These are phyloP conservation scores for Amphibolis antarctica DNA, from an alignment of 106 monocot species.

Conservation along the genomic window DNA sequence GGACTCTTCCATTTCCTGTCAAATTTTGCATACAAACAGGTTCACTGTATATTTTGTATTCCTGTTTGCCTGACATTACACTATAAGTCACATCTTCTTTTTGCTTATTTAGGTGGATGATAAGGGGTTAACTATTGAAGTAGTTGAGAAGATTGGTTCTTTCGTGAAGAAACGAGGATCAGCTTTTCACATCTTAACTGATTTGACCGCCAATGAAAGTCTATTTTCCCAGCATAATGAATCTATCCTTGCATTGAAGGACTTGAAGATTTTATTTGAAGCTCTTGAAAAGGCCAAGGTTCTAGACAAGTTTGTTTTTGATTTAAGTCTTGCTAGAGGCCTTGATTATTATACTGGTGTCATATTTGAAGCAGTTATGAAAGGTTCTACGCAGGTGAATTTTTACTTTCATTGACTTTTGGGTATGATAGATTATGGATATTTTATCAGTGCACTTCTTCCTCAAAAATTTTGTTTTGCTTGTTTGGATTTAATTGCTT, in stretches of 20 bases:
- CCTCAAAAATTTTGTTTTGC: too few species aligned
- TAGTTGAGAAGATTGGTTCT: conserved; percentile 69
- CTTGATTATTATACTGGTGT: conserved; percentile 99
- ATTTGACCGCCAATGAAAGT: conserved; percentile 52
- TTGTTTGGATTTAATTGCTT: too few species aligned
- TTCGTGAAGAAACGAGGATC: conserved; percentile 79
- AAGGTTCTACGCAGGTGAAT: conserved; percentile 77
- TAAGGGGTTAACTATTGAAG: conserved; percentile 68
- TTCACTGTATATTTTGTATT: too few species aligned
- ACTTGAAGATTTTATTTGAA: conserved; percentile 70
- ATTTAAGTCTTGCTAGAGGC: conserved; percentile 96
- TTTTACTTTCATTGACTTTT: not conserved
- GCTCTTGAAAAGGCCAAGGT: conserved; percentile 64
- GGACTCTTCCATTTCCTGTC: too few species aligned
- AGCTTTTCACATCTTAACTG: conserved; percentile 60
- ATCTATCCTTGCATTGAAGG: conserved; percentile 56
- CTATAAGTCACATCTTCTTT: not conserved
- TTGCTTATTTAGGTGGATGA: conserved; percentile 66
- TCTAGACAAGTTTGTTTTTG: conserved; percentile 72
- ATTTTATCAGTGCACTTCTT: not conserved
- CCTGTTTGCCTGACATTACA: not conserved
- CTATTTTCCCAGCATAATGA: conserved; percentile 47
- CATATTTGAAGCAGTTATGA: conserved; percentile 92
- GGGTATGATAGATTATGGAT: not conserved
- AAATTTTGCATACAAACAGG: too few species aligned